A percentile compares a stretch with the other conserved stretches of the same genome.
phyloP scores from a whole-genome alignment of 768 basidiomycete species.

The Boletus rubescentipes region DNA sequence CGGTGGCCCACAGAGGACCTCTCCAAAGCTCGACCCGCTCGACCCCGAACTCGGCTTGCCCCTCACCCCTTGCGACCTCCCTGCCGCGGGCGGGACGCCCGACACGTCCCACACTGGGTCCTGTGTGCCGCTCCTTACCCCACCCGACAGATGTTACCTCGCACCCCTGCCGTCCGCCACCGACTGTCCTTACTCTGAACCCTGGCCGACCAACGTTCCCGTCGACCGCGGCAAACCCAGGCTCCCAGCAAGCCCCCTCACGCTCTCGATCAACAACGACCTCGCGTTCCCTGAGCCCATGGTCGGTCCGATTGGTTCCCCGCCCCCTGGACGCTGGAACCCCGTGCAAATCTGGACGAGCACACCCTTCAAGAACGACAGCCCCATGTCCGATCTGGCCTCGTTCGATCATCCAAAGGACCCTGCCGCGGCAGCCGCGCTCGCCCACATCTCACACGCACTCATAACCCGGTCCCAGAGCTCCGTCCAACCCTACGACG shows the following conservation, averaged over 20 bases:
- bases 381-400: not conserved
- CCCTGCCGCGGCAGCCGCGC: constrained; percentile 1
- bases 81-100: constrained; percentile 4
- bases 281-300: constrained; percentile 1
- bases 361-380: constrained; percentile 18
- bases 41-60: constrained; percentile 20
- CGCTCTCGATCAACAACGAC: constrained; percentile 7
- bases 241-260: constrained; percentile 24
- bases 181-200: constrained; percentile 24
- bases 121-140: constrained; percentile 21
- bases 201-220: constrained; percentile 15
- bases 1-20: constrained; percentile 11
- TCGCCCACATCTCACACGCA: constrained; percentile 13
- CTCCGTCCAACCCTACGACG: constrained; percentile 18
- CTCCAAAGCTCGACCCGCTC: constrained; percentile 16
- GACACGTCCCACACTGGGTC: constrained; percentile 5
- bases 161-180: constrained; percentile 10
- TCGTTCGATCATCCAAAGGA: constrained; percentile 2
- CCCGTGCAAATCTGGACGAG: constrained; percentile 25
- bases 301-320: constrained; percentile 6
- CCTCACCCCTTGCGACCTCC: not conserved
- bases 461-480: constrained; percentile 20
- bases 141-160: constrained; percentile 25
- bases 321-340: constrained; percentile 13
- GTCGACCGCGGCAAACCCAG: constrained; percentile 12